Percentiles rank a stretch among this genome's conserved stretches.
These are phyloP conservation scores for Angomonas ambiguus DNA, from an alignment of 208 protist species.

Conservation along the genomic window DNA sequence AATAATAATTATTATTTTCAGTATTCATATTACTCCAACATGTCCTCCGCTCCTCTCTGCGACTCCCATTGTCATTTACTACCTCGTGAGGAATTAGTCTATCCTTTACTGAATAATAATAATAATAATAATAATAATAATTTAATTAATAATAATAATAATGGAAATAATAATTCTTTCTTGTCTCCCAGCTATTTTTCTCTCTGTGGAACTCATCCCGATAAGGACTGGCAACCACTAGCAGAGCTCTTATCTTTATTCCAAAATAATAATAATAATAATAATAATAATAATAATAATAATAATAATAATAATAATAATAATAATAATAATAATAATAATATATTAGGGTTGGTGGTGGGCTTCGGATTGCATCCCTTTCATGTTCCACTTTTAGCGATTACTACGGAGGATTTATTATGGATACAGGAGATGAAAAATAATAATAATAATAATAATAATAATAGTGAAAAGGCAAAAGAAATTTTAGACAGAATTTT, in stretches of 20 bases:
- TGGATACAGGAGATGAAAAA: not conserved
- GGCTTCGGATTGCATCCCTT: not conserved
- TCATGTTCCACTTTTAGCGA: not conserved
- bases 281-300: not conserved
- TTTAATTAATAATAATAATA: not conserved
- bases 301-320: not conserved
- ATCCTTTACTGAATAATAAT: not conserved
- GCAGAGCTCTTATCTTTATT: not conserved
- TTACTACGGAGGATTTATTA: not conserved
- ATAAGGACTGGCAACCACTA: constrained; percentile 55
- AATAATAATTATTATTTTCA: no score
- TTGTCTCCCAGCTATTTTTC: not conserved
- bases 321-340: not conserved
- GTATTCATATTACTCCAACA: no score
- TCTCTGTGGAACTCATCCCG: constrained; percentile 70
- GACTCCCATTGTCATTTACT: constrained; percentile 44
- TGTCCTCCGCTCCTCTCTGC: constrained; percentile 12
- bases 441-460: constrained; percentile 10
- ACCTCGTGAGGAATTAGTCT: not conserved
- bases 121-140: not conserved
- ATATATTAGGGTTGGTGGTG: no score
- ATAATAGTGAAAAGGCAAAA: not conserved
- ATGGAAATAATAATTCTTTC: no score
- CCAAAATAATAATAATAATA: not conserved
- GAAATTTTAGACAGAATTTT: not conserved